phyloP scores from a whole-genome alignment of 1,139 yeast genomes.

The Magnusiomyces magnusii region DNA sequence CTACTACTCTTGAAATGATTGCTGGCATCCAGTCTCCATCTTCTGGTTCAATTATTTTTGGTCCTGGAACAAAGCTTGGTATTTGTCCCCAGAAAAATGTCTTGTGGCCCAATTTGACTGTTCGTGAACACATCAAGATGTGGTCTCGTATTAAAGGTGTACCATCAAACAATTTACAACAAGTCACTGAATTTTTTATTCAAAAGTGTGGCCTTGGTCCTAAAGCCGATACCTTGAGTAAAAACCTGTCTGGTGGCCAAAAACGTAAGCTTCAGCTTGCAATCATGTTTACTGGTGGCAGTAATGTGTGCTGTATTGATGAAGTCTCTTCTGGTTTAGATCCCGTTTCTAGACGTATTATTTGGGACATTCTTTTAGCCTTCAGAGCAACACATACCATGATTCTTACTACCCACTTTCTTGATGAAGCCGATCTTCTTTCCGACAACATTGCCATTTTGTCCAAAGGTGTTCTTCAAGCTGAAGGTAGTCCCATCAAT shows the following conservation, averaged over 20 bases:
- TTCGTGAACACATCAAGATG: slow-evolving; percentile 30
- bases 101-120: slow-evolving; percentile 34
- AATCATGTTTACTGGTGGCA: slow-evolving; percentile 34
- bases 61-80: slow-evolving; percentile 29
- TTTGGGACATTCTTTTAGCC: slow-evolving; percentile 34
- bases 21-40: slow-evolving; percentile 32
- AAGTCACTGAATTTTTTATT: slow-evolving; percentile 21
- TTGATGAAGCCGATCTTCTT: slow-evolving; percentile 35
- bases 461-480: slow-evolving; percentile 30
- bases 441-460: slow-evolving; percentile 33
- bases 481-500: slow-evolving; percentile 31
- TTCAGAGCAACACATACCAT: slow-evolving; percentile 29
- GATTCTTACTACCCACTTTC: slow-evolving; percentile 34
- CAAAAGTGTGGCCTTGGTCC: slow-evolving; percentile 29
- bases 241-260: slow-evolving; percentile 75
- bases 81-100: slow-evolving; percentile 37
- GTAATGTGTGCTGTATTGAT: slow-evolving; percentile 34
- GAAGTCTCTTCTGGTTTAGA: slow-evolving; percentile 37
- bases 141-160: slow-evolving; percentile 33
- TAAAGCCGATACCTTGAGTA: slow-evolving; percentile 24
- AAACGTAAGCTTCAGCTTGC: slow-evolving; percentile 87
- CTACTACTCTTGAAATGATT: slow-evolving; percentile 35
- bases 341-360: slow-evolving; percentile 33
- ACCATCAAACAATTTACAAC: slow-evolving; percentile 14
- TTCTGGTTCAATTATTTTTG: slow-evolving; percentile 26